Conservation (phyloP, 768 basidiomycete genomes). For the Leccinellum albellum region DNA sequence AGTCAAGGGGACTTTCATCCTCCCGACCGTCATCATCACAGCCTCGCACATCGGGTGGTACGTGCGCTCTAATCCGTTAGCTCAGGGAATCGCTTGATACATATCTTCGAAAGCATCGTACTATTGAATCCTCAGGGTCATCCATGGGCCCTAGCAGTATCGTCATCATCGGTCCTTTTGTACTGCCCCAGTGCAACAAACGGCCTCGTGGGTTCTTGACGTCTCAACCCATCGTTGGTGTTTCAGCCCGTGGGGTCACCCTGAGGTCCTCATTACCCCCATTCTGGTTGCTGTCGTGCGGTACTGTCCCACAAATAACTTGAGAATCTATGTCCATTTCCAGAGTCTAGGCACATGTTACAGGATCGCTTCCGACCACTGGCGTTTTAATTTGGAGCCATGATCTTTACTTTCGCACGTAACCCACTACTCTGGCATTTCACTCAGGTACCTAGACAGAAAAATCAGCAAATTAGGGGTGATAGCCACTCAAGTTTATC, state of each 20-base stretch:
- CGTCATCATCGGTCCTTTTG: background rate
- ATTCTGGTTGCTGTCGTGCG: background rate
- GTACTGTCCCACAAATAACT: background rate
- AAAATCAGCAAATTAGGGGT: background rate
- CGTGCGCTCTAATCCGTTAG: no score
- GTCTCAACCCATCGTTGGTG: background rate
- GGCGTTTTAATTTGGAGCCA: background rate
- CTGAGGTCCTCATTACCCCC: background rate
- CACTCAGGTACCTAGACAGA: background rate
- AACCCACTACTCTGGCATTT: background rate
- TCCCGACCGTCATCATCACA: background rate
- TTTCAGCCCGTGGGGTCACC: background rate
- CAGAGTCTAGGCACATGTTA: background rate
- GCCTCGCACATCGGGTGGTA: no score
- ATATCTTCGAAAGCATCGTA: background rate
- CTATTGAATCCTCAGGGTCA: background rate
- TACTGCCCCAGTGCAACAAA: background rate
- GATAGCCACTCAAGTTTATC: background rate
- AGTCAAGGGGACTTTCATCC: background rate
- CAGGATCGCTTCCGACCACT: background rate
- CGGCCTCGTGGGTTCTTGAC: background rate
- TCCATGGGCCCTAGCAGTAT: background rate
- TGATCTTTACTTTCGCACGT: background rate
- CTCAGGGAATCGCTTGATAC: background rate
- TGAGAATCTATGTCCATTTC: background rate